phyloP scores from a whole-genome alignment of 306 rosid genomes.

The Lotus japonicus region DNA sequence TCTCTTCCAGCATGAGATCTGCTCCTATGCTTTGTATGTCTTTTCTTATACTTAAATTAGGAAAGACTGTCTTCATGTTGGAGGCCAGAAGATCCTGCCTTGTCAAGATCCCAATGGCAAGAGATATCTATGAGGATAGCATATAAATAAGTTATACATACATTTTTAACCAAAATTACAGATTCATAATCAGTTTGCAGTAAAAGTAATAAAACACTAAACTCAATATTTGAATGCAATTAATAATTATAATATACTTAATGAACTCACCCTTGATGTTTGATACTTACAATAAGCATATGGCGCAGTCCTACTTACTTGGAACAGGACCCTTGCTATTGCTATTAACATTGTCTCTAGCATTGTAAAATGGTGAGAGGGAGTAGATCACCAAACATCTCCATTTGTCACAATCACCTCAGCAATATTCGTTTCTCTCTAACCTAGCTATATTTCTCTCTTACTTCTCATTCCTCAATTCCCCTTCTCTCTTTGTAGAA shows the following conservation, averaged over 20 bases:
- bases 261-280: conserved; percentile 63
- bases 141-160: conserved; percentile 27
- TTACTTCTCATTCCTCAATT: too few relatives aligned
- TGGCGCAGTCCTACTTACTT: conserved; percentile 81
- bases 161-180: neutral
- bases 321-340: conserved; percentile 80
- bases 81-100: conserved; percentile 66
- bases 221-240: neutral
- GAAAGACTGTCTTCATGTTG: conserved; percentile 65
- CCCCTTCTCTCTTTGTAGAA: neutral
- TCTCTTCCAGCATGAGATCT: too few relatives aligned
- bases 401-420: conserved; percentile 75
- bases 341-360: conserved; percentile 67
- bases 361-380: conserved; percentile 70
- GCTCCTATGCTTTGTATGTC: too few relatives aligned
- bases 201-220: too few relatives aligned
- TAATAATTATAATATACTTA: neutral
- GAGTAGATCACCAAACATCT: conserved; percentile 74
- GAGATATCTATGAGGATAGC: conserved; percentile 44
- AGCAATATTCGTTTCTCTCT: conserved; percentile 61
- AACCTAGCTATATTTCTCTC: conserved; percentile 72
- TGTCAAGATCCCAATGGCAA: conserved; percentile 67
- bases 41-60: too few relatives aligned
- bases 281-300: conserved; percentile 66
- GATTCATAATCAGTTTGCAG: neutral